phyloP scores from a whole-genome alignment of 2,329 filamentous ascomycete species.

The Colletotrichum cereale region DNA sequence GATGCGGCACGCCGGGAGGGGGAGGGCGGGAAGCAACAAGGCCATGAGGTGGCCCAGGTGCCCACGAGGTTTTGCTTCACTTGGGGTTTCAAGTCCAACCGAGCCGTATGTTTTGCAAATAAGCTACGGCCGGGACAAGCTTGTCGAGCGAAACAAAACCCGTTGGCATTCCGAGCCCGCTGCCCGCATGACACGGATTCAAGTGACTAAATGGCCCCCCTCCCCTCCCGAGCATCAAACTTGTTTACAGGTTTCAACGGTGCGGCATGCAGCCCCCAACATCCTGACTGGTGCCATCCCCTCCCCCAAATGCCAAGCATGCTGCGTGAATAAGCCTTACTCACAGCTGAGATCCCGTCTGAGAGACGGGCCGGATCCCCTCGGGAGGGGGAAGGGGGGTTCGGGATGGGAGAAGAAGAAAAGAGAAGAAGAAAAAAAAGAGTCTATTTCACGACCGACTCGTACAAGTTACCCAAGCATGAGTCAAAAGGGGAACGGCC shows the following conservation, averaged over 20 bases:
- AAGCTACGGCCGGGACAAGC: too few relatives aligned
- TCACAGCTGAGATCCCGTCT: neutral
- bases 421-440: neutral
- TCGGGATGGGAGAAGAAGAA: too few relatives aligned
- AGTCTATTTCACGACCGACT: neutral
- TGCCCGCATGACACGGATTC: neutral
- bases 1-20: neutral
- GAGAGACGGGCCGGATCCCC: too few relatives aligned
- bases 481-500: neutral
- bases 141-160: neutral
- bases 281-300: neutral
- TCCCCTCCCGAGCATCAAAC: neutral
- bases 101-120: neutral
- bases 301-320: neutral
- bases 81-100: constrained; percentile 15
- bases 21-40: too few relatives aligned
- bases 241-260: neutral
- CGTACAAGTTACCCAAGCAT: neutral
- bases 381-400: too few relatives aligned
- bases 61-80: neutral
- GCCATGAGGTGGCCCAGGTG: neutral
- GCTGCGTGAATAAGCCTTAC: neutral
- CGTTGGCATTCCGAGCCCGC: too few relatives aligned
- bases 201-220: neutral
- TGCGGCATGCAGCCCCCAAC: neutral